Evolutionary conservation across 768 basidiomycete genomes (phyloP), one percentile per base, ranked within the genome.

Genomic region (Crucibulum laeve): DNA sequence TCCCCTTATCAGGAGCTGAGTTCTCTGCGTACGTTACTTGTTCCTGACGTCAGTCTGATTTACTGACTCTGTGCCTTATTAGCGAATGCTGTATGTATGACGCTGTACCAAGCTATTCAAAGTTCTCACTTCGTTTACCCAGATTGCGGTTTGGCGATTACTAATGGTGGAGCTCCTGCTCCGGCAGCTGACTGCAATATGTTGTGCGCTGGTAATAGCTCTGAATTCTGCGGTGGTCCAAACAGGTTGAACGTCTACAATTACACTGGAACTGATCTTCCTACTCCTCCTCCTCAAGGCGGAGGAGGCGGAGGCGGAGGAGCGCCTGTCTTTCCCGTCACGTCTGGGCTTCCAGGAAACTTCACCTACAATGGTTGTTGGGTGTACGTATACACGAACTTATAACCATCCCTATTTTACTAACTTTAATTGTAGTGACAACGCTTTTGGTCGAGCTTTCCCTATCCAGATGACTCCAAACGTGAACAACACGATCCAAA

Each of bases 141-240:
- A 82, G 79, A 68, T 55, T 87, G 83, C 53, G 78, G 67, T 19
- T 56, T 63, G 2, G 47, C 62, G 18, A 61, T 82, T 47, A 56
- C 54, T 23, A 74, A 77, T 46, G 70, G 66, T 10, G 75, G 76
- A n/a, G 68, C 63, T 17, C 67, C 73, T 0, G 67, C 70, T 0
- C 50, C 73, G 0, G 60, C 69, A n/a, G 57, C 69, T 1, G 78
- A 76, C 38, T 91, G 88, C 55, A 71, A 69, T 52, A 87, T 86
- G 84, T 49, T 68, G 21, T 89, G 86, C 55, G 61, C 59, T 2
- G 86, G 84, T 10, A 80, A 83, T 45, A 62, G 59, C 30, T 67
- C 78, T 0, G 79, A 87, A 53, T 79, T 79, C 46, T 90, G 87
- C 50, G 87, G 87, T 17, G 87, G 87, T 25, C 82, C 86, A 0